Base-by-base conservation (phyloP, 2,329 filamentous ascomycete species). In the Mollisia scopiformis region DNA sequence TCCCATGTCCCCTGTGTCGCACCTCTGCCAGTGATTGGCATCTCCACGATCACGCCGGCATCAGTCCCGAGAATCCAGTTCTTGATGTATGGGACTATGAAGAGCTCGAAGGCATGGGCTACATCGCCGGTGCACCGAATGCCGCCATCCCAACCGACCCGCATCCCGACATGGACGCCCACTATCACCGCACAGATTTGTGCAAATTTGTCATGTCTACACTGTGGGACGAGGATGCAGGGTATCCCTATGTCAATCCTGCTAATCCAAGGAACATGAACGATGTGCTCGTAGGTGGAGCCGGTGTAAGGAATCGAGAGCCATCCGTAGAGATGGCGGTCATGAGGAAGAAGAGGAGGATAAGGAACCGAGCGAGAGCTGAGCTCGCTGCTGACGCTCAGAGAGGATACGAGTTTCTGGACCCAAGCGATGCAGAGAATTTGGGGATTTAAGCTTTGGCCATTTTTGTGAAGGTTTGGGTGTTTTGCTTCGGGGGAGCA, bases 1-100 rank as follows among this genome's bases (percentile, higher is more conserved):
- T 52, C 23, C 64, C 63, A 30, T 56, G 63, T 2, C 27, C 27
- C 16, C 13, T 19, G 11, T 51, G 30, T 21, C 27, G 49, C 3
- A 27, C 21, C 14, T 11, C 19, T 3, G 8, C 16, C 6, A 3
- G 30, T 8, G 21, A 35, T 16, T 51, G 30, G 27, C 27, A n/a
- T 19, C 30, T 51, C 13, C 49, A 51, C 14, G 31, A 39, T 25
- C 49, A 46, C 2, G 58, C 37, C 25, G 59, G 53, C 8, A 66
- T 64, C 16, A 28, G 25, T 11, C 58, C 61, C 1, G 65, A 67
- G 23, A 47, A 41, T 2, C 19, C 25, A 13, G 61, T 63, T 23
- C 16, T 35, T 2, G 49, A 51, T 13, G 52, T 67, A 13, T 67
- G 63, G 59, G 61, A 67, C 31, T 57, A 58, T 16, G 52, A 52